Base-by-base conservation (phyloP, 2,329 filamentous ascomycete genomes). In the Phialocephala subalpina region DNA sequence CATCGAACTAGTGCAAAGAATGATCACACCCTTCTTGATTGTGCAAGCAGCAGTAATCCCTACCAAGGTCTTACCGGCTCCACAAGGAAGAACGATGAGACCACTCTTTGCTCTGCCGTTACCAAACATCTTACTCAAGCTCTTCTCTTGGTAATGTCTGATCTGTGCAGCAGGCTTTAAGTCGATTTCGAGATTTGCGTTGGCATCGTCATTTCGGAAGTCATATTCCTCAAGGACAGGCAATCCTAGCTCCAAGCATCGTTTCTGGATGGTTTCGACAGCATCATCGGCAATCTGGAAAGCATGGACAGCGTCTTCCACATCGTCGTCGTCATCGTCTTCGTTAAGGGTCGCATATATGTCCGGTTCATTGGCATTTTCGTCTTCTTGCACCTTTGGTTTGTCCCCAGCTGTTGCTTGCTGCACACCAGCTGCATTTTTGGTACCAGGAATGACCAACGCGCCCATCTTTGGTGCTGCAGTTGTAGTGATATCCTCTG, bases 41-140 rank as follows among this genome's bases (percentile, higher is more conserved):
- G 96, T 98, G 80, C 96, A 98, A 22, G 94, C 96, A 49, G 96
- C 96, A 22, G 96, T 98, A 72, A 99, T 97, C n/a, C 96, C 96
- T 18, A 99, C 96, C 47, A 99, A 82, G 1, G 96, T 99, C 82
- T 99, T 99, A 66, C 96, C 96, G 20, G 96, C 96, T 72, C 96
- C 96, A 77, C 96, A 99, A 20, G 96, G 96, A 73, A 99, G 80
- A 63, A 99, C 96, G 66, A 99, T 99, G 72, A 99, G 97, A 64
- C 96, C 96, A 78, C 94, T 97, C 82, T 97, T 96, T 16, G 96
- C 96, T 79, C 96, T 91, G 58, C 95, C 95, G 76, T 99, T 99
- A 76, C 96, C 95, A 77, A 99, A 99, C 96, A 99, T 99, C 79
- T 99, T 99, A 82, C 93, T 97, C 11, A 99, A 83, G 71, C 94